phyloP scores from a whole-genome alignment of 768 basidiomycete species.

The Mycena vitilis region DNA sequence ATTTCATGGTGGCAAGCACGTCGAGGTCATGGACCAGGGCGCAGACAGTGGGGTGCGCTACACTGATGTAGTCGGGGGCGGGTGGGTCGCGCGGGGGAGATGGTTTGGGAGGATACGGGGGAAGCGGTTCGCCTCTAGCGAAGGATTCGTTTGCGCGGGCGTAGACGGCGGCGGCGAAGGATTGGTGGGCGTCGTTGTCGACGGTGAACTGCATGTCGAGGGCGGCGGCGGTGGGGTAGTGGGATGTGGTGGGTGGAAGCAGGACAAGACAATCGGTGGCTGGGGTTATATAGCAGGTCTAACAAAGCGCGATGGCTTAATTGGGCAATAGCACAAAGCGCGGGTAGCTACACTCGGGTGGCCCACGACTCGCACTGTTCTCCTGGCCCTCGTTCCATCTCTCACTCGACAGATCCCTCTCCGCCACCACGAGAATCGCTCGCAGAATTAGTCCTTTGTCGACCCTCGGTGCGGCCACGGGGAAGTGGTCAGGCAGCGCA shows the following conservation, averaged over 20 bases:
- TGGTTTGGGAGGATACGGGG: constrained; percentile 1
- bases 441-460: constrained; percentile 61
- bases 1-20: constrained; percentile 34
- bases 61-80: constrained; percentile 8
- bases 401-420: constrained; percentile 56
- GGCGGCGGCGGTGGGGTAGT: background rate
- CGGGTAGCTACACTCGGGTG: background rate
- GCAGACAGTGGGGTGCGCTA: constrained; percentile 15
- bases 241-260: background rate
- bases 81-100: constrained; percentile 8
- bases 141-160: constrained; percentile 1
- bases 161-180: background rate
- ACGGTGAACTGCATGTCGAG: background rate
- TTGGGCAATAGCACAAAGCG: background rate
- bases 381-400: constrained; percentile 53
- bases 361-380: constrained; percentile 25
- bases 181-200: background rate
- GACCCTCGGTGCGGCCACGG: constrained; percentile 46
- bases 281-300: too few species aligned
- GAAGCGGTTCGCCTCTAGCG: background rate
- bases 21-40: constrained; percentile 51
- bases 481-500: constrained; percentile 52
- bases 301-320: background rate
- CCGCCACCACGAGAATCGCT: constrained; percentile 60
- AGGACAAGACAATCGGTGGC: background rate